Evolutionary conservation across 2,329 filamentous ascomycete species (phyloP), one percentile per base, ranked within the genome.

Genomic region (Diaporthe velutina): DNA sequence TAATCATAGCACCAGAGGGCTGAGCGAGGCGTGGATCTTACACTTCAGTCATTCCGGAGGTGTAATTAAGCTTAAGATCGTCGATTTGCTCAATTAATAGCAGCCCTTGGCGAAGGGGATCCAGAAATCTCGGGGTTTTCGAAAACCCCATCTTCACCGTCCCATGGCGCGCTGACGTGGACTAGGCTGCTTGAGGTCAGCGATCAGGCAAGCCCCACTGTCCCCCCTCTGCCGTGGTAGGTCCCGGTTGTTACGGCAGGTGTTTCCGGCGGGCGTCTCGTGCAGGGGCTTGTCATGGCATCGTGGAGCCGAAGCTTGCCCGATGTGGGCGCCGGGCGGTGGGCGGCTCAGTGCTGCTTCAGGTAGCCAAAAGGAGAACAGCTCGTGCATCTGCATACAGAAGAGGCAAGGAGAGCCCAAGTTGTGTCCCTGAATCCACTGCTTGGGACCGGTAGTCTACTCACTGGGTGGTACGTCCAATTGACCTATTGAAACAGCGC

Each of bases 81-180:
- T 64, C 58, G 58, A 64, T 64, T 30, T 64, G n/a, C 58, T 45
- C 40, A 64, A 30, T 64, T 64, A 64, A 45, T 45, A 64, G 40
- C 38, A 45, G 38, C 1, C 58, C 58, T 45, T 64, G 58, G 58
- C 58, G 40, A 22, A 12, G 17, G 17, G 15, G 55, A 4, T 35
- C 30, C 55, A 38, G 33, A 38, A 25, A 25, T 48, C 33, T 58
- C 55, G 55, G 55, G 33, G 30, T 58, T 58, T 58, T 35, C 55
- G 55, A 38, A 58, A 30, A 58, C 55, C 30, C 55, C 55, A 58
- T 6, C 15, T n/a, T 58, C 30, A 12, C 19, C 33, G 12, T 17
- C 55, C 9, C 15, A 22, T n/a, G 22, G 38, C 7, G 58, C 25
- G 58, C 38, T 64, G 15, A 64, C 58, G 58, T 45, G 58, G 58